A percentile compares a stretch with the other conserved stretches of the same genome.
phyloP scores from a whole-genome alignment of 2,329 filamentous ascomycete genomes.

The Aspergillus carbonarius region DNA sequence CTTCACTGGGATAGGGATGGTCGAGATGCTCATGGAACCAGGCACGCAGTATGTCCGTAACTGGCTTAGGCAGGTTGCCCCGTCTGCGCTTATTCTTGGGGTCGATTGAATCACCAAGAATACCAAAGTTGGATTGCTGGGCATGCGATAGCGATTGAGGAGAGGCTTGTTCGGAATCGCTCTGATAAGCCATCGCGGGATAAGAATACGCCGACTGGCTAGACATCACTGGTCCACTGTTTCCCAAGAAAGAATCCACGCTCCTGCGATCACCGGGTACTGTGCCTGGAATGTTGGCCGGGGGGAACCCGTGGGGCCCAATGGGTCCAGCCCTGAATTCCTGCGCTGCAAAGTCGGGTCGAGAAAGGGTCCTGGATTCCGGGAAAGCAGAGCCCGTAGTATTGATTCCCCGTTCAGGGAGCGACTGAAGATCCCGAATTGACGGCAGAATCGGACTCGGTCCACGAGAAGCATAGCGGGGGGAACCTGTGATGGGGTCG shows the following conservation, averaged over 20 bases:
- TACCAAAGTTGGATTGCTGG: slow-evolving; percentile 39
- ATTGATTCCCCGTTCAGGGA: slow-evolving; percentile 29
- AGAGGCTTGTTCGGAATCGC: slow-evolving; percentile 35
- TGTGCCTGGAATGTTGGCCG: slow-evolving; percentile 18
- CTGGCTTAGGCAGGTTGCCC: slow-evolving; percentile 87
- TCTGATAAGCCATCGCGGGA: slow-evolving; percentile 28
- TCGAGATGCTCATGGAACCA: slow-evolving; percentile 78
- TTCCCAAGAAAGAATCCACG: slow-evolving; percentile 22
- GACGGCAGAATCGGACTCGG: slow-evolving; percentile 40
- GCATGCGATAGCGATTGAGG: slow-evolving; percentile 29
- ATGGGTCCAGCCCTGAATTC: slow-evolving; percentile 24
- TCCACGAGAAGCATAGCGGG: slow-evolving; percentile 29
- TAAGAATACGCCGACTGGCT: slow-evolving; percentile 30
- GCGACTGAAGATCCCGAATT: slow-evolving; percentile 37
- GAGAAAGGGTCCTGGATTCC: slow-evolving; percentile 25
- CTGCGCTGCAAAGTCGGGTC: slow-evolving; percentile 27
- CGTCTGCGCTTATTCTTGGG: slow-evolving; percentile 58
- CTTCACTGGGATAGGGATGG: slow-evolving; percentile 83
- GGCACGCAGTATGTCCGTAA: slow-evolving; percentile 73
- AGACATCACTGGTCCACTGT: slow-evolving; percentile 23
- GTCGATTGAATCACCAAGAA: slow-evolving; percentile 39
- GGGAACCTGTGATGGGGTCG: slow-evolving; percentile 12
- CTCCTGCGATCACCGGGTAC: slow-evolving; percentile 26
- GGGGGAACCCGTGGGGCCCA: slow-evolving; percentile 8
- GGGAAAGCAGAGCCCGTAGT: slow-evolving; percentile 25